Evolutionary conservation across 345 rosid species (phyloP), one percentile per base, ranked within the genome.

Genomic region (Aegle marmelos): DNA sequence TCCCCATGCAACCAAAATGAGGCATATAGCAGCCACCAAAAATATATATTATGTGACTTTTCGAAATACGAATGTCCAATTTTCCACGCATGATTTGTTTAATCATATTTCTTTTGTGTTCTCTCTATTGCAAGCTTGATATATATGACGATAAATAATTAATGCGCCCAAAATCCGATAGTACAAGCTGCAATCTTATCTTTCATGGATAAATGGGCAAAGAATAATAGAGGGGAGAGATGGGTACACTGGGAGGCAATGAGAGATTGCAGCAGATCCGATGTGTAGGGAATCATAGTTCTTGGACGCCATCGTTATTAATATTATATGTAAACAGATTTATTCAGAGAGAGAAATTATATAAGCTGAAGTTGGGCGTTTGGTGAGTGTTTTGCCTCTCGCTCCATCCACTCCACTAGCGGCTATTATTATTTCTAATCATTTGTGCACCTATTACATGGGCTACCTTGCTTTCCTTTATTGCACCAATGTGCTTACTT

Each of bases 261-360:
- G 83, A 74, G 68, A 83, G 79, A 80, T 82, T 24, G 82, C 87
- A 73, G 82, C 84, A 77, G 88, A 86, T 87, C 83, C 86, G 66
- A 87, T 89, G 90, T 77, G 60, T 28, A 79, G 37, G 74, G 76
- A 70, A 79, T 81, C 86, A 78, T 72, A 77, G 79, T 80, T 86
- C 77, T 75, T 79, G 79, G 68, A 79, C 80, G 85, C 64, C 74
- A 61, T 53, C 57, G 2, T 17, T 54, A 36, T 45, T 45, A 45
- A 45, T 45, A 45, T 45, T 45, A 10, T 27, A 61, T 61, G 1
- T 27, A 25, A 60, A 58, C 70, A 19, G 69, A 39, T 31, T 56
- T 74, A 36, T 36, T 58, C 41, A 24, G 75, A 69, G 69, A 70
- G 65, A 68, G 70, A 36, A 50, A 74, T 34, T 22, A 41, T 41